Evolutionary conservation across 2,329 filamentous ascomycete species (phyloP), one percentile per base, ranked within the genome.

Genomic region (Trichoderma atroviride): DNA sequence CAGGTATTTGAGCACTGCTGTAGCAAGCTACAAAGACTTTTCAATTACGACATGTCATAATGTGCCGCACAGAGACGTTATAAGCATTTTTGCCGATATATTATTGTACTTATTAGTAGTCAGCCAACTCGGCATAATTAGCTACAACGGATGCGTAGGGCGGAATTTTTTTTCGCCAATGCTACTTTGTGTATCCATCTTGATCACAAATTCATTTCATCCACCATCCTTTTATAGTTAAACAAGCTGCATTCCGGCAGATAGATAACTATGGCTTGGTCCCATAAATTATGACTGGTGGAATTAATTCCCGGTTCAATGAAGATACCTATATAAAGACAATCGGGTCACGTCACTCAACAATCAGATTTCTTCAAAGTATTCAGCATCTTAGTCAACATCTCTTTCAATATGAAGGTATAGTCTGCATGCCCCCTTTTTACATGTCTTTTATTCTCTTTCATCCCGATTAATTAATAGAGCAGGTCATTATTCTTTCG

Each of bases 221-320:
- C 63, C 63, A 66, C 63, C 63, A 66, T 57, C 63, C 63, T 66
- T 50, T 50, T 66, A 13, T 3, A 66, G 63, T 66, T 35, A 66
- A 37, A 55, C 40, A 22, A 27, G 29, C 19, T 65, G 22, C 35
- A 24, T 47, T 47, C 14, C 24, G 13, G 27, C 24, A 58, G 22
- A 35, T 47, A 10, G 19, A 16, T 27, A 65, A 47, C 37, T 52
- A 47, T 33, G 27, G 1, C 40, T 19, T n/a, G 19, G 22, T 10
- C 50, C 27, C 24, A 16, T 29, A n/a, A n/a, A 43, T 9, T 4
- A 9, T n/a, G 7, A 43, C 16, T 43, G 40, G 16, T n/a, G 19
- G 40, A 43, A n/a, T 43, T 9, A n/a, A 43, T 19, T n/a, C 5
- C 40, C 4, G 16, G 16, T n/a, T n/a, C 19, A n/a, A 43, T 3